phyloP scores from a whole-genome alignment of 2,329 filamentous ascomycete species.

The Aspergillus niger region DNA sequence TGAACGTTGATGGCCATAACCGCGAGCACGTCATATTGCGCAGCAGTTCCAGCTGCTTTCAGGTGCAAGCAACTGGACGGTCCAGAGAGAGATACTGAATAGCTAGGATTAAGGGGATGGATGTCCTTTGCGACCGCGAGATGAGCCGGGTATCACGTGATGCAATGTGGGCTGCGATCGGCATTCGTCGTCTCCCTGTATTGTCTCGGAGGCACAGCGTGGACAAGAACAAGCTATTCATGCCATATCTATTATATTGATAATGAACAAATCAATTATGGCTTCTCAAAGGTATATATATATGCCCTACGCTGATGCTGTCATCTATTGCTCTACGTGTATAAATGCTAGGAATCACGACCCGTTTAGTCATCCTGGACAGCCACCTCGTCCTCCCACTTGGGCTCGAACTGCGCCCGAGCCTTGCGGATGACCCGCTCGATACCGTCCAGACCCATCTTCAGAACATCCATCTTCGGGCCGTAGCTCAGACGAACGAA shows the following conservation, averaged over 20 bases:
- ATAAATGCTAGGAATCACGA: not conserved
- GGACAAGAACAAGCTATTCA: not conserved
- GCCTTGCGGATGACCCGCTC: constrained; percentile 69
- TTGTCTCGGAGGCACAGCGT: no score
- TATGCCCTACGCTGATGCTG: not conserved
- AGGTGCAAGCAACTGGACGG: not conserved
- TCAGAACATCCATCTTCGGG: constrained; percentile 75
- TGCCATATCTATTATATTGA: not conserved
- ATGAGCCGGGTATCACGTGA: not conserved
- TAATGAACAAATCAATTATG: not conserved
- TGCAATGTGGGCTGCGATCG: not conserved
- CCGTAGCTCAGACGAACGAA: constrained; percentile 86
- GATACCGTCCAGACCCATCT: constrained; percentile 80
- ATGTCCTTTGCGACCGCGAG: not conserved
- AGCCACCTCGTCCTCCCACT: constrained; percentile 42
- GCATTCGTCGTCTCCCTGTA: no score
- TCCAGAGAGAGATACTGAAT: not conserved
- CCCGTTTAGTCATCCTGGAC: constrained; percentile 34
- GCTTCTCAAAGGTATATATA: not conserved
- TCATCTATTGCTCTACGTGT: constrained; percentile 9
- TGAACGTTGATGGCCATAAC: constrained; percentile 56
- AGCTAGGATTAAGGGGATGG: not conserved
- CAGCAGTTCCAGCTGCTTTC: constrained; percentile 10
- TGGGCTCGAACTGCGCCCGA: constrained; percentile 30
- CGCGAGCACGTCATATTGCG: constrained; percentile 27